Conservation (phyloP, 78 protist species). For the Dictyostelium citrinum region DNA sequence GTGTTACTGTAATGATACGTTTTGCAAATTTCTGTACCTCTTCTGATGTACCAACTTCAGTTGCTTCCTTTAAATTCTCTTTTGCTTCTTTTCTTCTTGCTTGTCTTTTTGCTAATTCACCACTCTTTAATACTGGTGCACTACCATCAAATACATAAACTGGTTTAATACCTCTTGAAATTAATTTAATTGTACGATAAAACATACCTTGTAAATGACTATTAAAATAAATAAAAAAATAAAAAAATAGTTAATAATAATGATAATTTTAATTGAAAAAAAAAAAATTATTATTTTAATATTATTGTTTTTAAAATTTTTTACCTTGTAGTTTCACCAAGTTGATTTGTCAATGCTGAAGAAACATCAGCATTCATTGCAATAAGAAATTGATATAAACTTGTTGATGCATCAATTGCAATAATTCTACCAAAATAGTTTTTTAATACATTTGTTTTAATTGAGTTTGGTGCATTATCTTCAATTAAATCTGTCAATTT, state of each 20-base stretch:
- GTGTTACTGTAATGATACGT: slow-evolving; percentile 88
- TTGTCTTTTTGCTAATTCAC: slow-evolving; percentile 94
- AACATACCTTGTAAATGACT: slow-evolving; percentile 97
- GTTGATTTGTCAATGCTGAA: slow-evolving; percentile 81
- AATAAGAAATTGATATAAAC: slow-evolving; percentile 97
- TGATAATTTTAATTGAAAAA: too few relatives aligned
- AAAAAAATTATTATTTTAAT: too few relatives aligned
- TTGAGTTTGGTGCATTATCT: slow-evolving; percentile 90
- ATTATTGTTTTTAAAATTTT: not conserved
- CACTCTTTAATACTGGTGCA: slow-evolving; percentile 96
- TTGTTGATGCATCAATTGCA: slow-evolving; percentile 97
- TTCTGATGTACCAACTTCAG: slow-evolving; percentile 91
- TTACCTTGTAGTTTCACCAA: slow-evolving; percentile 94
- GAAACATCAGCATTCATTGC: slow-evolving; percentile 73
- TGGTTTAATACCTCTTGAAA: slow-evolving; percentile 97
- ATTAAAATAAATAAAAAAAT: not conserved
- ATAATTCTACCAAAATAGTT: slow-evolving; percentile 88
- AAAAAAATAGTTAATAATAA: too few relatives aligned
- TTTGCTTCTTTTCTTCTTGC: slow-evolving; percentile 90
- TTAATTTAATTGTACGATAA: slow-evolving; percentile 96
- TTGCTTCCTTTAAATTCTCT: slow-evolving; percentile 83
- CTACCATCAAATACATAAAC: slow-evolving; percentile 99
- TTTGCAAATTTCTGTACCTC: slow-evolving; percentile 85
- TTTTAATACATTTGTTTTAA: slow-evolving; percentile 87
- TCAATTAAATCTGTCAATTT: slow-evolving; percentile 89